A percentile compares a stretch with the other conserved stretches of the same genome.
phyloP scores from a whole-genome alignment of 2,329 filamentous ascomycete genomes.

The Podosphaera xanthii region DNA sequence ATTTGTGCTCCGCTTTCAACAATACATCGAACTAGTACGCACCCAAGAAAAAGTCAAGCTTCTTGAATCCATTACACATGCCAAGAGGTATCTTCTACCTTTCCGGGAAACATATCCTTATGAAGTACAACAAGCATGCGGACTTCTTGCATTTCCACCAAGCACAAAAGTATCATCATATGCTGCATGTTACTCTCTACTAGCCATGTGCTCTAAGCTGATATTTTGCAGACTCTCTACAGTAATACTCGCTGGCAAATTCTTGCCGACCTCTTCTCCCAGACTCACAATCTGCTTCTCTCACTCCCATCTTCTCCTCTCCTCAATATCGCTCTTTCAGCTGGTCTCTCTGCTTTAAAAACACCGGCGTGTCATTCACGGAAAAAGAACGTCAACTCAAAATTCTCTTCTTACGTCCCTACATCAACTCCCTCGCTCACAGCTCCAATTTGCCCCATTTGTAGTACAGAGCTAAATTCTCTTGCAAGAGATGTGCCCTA shows the following conservation, averaged over 20 bases:
- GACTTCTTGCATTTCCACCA: constrained; percentile 53
- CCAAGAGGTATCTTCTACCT: constrained; percentile 55
- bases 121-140: constrained; percentile 51
- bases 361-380: constrained; percentile 72
- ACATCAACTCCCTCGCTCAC: constrained; percentile 15
- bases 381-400: constrained; percentile 4
- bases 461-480: constrained; percentile 82
- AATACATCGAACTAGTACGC: constrained; percentile 80
- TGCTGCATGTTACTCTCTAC: constrained; percentile 6
- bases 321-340: constrained; percentile 73
- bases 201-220: background rate
- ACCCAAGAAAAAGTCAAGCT: constrained; percentile 38
- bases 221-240: constrained; percentile 39
- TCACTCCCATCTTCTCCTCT: constrained; percentile 62
- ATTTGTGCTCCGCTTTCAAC: constrained; percentile 79
- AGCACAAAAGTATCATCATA: constrained; percentile 36
- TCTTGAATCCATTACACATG: constrained; percentile 58
- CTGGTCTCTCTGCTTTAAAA: constrained; percentile 83
- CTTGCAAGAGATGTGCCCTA: constrained; percentile 77
- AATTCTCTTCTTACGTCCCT: constrained; percentile 10
- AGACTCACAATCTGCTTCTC: constrained; percentile 69
- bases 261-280: constrained; percentile 60
- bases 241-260: constrained; percentile 47
- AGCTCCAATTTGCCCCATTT: constrained; percentile 77
- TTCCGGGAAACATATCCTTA: constrained; percentile 44